Evolutionary conservation across 805 yeast species (phyloP).

Genomic region (Saccharomycopsis schoenii): DNA sequence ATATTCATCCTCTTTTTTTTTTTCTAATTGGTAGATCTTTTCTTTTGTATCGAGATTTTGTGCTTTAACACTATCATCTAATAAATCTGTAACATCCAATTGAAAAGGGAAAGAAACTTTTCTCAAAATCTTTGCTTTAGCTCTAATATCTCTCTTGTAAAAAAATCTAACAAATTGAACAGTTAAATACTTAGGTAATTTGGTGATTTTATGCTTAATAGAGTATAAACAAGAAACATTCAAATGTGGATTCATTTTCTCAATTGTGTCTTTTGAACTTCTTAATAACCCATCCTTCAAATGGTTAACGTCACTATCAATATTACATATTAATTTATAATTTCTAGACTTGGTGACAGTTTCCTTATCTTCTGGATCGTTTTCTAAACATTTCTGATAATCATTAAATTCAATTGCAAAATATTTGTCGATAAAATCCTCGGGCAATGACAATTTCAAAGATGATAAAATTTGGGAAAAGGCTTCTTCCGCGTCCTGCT

Average conservation of each 20-base stretch:
- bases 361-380: slow-evolving; percentile 38
- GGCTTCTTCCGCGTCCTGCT: slow-evolving; percentile 98
- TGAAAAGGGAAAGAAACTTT: slow-evolving; percentile 93
- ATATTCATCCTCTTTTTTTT: slow-evolving; percentile 58
- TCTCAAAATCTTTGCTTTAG: slow-evolving; percentile 88
- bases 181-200: slow-evolving; percentile 78
- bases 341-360: slow-evolving; percentile 44
- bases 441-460: slow-evolving; percentile 39
- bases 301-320: slow-evolving; percentile 75
- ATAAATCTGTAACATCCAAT: slow-evolving; percentile 75
- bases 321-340: slow-evolving; percentile 80
- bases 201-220: slow-evolving; percentile 46
- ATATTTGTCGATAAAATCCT: slow-evolving; percentile 40
- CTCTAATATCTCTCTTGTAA: slow-evolving; percentile 88
- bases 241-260: slow-evolving; percentile 64
- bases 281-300: slow-evolving; percentile 73
- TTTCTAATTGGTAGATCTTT: slow-evolving; percentile 63
- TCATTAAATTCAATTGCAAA: slow-evolving; percentile 61
- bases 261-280: slow-evolving; percentile 66
- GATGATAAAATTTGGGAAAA: slow-evolving; percentile 65
- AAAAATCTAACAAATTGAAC: slow-evolving; percentile 91
- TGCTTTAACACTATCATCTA: slow-evolving; percentile 65
- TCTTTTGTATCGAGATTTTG: slow-evolving; percentile 69
- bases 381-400: slow-evolving; percentile 50
- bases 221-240: slow-evolving; percentile 64